Base-by-base conservation (phyloP, 163 green algal species). In the Scenedesmus sp. region DNA sequence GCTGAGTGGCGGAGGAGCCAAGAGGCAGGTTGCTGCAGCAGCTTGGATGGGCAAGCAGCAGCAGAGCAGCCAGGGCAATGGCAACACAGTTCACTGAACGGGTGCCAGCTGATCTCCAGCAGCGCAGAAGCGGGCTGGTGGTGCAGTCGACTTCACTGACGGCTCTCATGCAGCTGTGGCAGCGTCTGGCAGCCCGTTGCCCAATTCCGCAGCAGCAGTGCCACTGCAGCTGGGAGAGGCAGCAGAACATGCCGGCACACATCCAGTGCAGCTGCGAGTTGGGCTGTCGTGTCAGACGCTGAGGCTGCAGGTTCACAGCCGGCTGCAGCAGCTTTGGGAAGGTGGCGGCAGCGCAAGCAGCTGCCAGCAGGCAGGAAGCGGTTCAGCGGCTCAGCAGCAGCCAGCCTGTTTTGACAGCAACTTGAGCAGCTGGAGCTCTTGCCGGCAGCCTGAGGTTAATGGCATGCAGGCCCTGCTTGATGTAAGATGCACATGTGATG, bases 261-360 rank as follows among this genome's bases (percentile, higher is more conserved):
- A 22, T 30, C 18, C 40, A 84, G 78, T 24, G n/a, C 35, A 84
- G 12, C 2, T 56, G 78, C 22, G 35, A 16, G 42, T 30, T 51
- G 73, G 30, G 37, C 43, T 56, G 78, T 6, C 18, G 78, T 6
- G 56, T 35, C 78, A 56, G 35, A 10, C 7, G 2, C 30, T 33
- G 40, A 4, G 9, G 35, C 26, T 56, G 65, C 24, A 33, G 4
- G 1, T 76, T 18, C 65, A 3, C 26, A 20, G 65, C 7, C 7
- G 30, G 30, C 65, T 40, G 65, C 65, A 76, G 65, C 65, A 18
- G 30, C 65, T 76, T 6, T 40, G 6, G 30, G 65, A 20, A 30
- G 65, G 65, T 76, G 65, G 65, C 30, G 65, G 65, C 65, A 76
- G 65, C 65, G 65, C 65, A 76, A 20, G 65, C 65, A 76, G 65